Conservation (phyloP, 148 eudicot genomes). For the Rhododendron mucronatum region DNA sequence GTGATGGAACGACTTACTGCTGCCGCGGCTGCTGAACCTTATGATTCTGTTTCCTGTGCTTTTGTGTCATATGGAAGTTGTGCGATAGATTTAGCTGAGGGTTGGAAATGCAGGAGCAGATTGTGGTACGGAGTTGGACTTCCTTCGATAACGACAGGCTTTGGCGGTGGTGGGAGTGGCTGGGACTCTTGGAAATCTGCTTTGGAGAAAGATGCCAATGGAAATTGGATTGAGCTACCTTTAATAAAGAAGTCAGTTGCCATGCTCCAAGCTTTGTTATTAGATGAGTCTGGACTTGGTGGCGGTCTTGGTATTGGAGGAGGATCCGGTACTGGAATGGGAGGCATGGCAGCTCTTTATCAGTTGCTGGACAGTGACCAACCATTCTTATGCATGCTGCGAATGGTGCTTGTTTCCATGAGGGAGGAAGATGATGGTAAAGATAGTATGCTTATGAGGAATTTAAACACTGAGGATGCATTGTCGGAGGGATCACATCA, state of each 20-base stretch:
- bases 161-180: constrained; percentile 97
- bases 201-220: constrained; percentile 82
- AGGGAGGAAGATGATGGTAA: constrained; percentile 94
- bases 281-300: constrained; percentile 97
- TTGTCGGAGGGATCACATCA: constrained; percentile 39
- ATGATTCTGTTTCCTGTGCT: constrained; percentile 91
- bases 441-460: constrained; percentile 57
- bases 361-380: constrained; percentile 98
- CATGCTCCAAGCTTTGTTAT: constrained; percentile 92
- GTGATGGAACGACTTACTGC: constrained; percentile 93
- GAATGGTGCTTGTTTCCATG: constrained; percentile 93
- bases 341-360: constrained; percentile 92
- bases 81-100: constrained; percentile 73
- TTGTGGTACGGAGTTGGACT: constrained; percentile 89
- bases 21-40: constrained; percentile 96
- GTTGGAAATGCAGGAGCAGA: constrained; percentile 92
- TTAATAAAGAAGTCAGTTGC: constrained; percentile 75
- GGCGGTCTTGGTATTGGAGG: constrained; percentile 99
- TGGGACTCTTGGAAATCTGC: constrained; percentile 85
- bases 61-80: constrained; percentile 97
- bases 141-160: constrained; percentile 42
- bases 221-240: constrained; percentile 91
- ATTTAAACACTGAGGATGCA: constrained; percentile 43
- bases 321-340: constrained; percentile 99
- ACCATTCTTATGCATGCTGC: constrained; percentile 96